Percentiles rank a stretch among this genome's conserved stretches.
Conservation (phyloP, 345 rosid genomes). For the Acer yangbiense region DNA sequence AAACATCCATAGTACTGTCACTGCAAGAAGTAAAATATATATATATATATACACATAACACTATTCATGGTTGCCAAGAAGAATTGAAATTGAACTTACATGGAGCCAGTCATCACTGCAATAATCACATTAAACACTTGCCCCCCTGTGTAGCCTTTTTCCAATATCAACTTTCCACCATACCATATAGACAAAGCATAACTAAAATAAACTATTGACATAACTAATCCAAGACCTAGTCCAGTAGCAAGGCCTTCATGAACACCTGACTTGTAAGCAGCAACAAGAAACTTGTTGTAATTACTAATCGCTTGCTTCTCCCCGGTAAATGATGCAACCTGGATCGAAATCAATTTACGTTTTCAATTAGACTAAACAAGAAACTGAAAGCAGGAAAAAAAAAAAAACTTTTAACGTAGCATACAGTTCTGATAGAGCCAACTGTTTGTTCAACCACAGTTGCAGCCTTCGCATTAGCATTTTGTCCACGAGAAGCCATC, state of each 20-base stretch:
- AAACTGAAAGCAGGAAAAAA: background rate
- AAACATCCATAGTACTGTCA: slow-evolving; percentile 8
- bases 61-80: background rate
- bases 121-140: slow-evolving; percentile 66
- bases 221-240: slow-evolving; percentile 60
- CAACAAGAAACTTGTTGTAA: slow-evolving; percentile 57
- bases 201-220: slow-evolving; percentile 46
- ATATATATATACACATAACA: background rate
- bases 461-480: slow-evolving; percentile 75
- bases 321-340: slow-evolving; percentile 93
- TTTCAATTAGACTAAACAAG: background rate
- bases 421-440: slow-evolving; percentile 83
- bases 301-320: slow-evolving; percentile 68
- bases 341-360: slow-evolving; percentile 14
- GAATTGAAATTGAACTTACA: slow-evolving; percentile 53
- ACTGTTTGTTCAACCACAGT: slow-evolving; percentile 71
- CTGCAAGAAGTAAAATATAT: background rate
- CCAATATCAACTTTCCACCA: slow-evolving; percentile 76
- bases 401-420: background rate
- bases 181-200: slow-evolving; percentile 80
- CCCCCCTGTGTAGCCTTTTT: slow-evolving; percentile 78
- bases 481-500: slow-evolving; percentile 65
- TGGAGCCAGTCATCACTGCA: slow-evolving; percentile 76
- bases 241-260: slow-evolving; percentile 71
- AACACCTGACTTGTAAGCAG: slow-evolving; percentile 67